Conservation (phyloP, 1,284 basidiomycete genomes). For the Ceratobasidium sp. region DNA sequence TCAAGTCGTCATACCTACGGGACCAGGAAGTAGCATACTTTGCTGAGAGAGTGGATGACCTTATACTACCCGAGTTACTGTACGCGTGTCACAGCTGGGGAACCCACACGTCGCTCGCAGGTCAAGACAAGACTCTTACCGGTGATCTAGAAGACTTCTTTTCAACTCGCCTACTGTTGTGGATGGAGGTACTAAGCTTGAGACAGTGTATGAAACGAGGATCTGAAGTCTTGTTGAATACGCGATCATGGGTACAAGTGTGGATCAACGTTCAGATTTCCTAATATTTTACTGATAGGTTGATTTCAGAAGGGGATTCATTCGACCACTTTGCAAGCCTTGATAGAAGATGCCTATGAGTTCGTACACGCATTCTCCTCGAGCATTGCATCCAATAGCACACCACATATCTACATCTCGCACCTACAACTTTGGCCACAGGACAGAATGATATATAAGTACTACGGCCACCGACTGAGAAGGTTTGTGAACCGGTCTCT, state of each 20-base stretch:
- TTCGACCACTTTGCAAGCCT: not conserved
- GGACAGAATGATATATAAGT: not conserved
- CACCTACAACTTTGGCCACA: conserved; percentile 21
- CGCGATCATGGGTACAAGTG: not conserved
- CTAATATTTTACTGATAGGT: not conserved
- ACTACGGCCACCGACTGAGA: not conserved
- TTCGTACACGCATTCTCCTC: not conserved
- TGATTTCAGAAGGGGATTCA: not conserved
- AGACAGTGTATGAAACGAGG: not conserved
- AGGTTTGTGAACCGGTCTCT: not conserved
- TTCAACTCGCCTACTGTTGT: conserved; percentile 7
- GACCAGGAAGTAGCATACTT: conserved; percentile 1
- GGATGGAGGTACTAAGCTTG: conserved; percentile 35
- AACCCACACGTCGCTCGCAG: not conserved
- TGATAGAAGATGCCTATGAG: not conserved
- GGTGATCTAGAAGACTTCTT: not conserved
- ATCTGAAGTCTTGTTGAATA: not conserved
- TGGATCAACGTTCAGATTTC: not conserved
- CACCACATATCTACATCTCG: conserved; percentile 34
- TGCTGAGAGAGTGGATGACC: not conserved
- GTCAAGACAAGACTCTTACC: not conserved
- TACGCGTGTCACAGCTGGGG: conserved; percentile 23
- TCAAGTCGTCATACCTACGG: conserved; percentile 11
- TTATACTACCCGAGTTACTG: not conserved
- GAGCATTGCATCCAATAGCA: not conserved